Percentiles rank a stretch among this genome's conserved stretches.
Evolutionary conservation across 2,329 filamentous ascomycete species (phyloP).

Genomic region (Trichoderma sp.): DNA sequence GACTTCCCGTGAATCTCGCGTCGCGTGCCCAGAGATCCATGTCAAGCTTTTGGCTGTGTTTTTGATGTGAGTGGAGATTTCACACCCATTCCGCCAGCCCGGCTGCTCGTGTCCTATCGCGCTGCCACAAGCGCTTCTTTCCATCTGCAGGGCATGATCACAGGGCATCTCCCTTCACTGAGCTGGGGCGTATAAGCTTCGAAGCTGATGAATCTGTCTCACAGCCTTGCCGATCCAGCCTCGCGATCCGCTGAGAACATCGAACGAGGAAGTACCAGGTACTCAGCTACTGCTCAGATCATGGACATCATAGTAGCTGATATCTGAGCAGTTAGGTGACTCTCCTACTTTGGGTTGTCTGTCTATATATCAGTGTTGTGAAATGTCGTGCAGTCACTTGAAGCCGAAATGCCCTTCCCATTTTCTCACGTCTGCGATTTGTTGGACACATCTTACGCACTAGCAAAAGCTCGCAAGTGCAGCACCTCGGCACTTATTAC

Average conservation of each 20-base stretch:
- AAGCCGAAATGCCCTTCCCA: conserved; percentile 57
- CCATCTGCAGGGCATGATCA: conserved; percentile 6
- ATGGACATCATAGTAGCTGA: background rate
- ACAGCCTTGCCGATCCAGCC: conserved; percentile 12
- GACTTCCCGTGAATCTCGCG: conserved; percentile 36
- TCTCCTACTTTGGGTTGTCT: too few species aligned
- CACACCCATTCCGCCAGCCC: background rate
- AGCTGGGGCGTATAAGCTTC: background rate
- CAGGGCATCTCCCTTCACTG: conserved; percentile 3
- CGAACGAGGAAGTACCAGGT: background rate
- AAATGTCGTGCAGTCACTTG: background rate
- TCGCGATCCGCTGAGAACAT: background rate
- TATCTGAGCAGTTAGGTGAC: too few species aligned
- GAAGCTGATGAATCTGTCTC: background rate
- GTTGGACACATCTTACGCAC: conserved; percentile 64
- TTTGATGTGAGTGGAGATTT: conserved; percentile 10
- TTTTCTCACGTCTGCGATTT: conserved; percentile 76
- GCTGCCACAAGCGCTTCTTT: background rate
- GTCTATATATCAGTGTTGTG: background rate
- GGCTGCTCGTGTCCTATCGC: conserved; percentile 12
- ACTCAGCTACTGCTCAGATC: background rate
- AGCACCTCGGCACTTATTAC: conserved; percentile 46
- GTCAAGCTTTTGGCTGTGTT: background rate
- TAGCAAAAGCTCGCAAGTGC: conserved; percentile 37
- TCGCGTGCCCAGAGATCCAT: conserved; percentile 16